Evolutionary conservation across 495 filamentous ascomycete genomes (phyloP).

Genomic region (Penicillium tannophilum): DNA sequence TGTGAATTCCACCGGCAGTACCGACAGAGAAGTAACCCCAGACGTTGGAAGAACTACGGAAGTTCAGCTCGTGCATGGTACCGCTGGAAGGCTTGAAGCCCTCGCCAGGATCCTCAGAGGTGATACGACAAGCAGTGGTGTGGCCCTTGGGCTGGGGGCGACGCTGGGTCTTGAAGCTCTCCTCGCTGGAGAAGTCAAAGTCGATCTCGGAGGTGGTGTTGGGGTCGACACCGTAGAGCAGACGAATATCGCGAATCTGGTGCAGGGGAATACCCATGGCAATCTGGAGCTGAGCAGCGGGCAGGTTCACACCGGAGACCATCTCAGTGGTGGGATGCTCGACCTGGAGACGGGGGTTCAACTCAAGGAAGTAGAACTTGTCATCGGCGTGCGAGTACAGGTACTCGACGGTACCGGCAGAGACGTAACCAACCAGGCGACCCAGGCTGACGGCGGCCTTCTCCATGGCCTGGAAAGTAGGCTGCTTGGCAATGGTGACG

Average conservation of each 20-base stretch:
- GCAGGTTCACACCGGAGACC: slow-evolving; percentile 97
- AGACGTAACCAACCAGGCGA: slow-evolving; percentile 94
- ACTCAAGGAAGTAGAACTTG: slow-evolving; percentile 98
- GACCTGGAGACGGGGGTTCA: slow-evolving; percentile 98
- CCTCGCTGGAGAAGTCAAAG: slow-evolving; percentile 90
- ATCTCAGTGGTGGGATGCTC: slow-evolving; percentile 99
- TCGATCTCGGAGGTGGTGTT: slow-evolving; percentile 85
- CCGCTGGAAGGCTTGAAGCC: slow-evolving; percentile 99
- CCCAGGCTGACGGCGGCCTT: slow-evolving; percentile 93
- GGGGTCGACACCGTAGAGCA: slow-evolving; percentile 95
- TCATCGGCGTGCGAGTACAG: slow-evolving; percentile 98
- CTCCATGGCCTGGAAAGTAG: slow-evolving; percentile 95
- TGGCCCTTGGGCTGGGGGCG: slow-evolving; percentile 92
- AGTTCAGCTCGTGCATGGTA: slow-evolving; percentile 99
- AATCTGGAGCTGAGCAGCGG: slow-evolving; percentile 96
- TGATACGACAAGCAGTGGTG: slow-evolving; percentile 98
- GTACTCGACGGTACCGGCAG: slow-evolving; percentile 98
- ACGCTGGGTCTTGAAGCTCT: slow-evolving; percentile 81
- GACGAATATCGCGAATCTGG: slow-evolving; percentile 91
- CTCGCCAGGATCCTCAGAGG: slow-evolving; percentile 97
- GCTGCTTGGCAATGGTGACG: slow-evolving; percentile 87
- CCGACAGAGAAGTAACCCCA: slow-evolving; percentile 99
- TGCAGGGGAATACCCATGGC: slow-evolving; percentile 98
- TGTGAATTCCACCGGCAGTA: slow-evolving; percentile 95
- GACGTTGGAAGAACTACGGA: slow-evolving; percentile 96